Percentiles rank a stretch among this genome's conserved stretches.
phyloP scores from a whole-genome alignment of 1,284 basidiomycete genomes.

The Singerocomus rubriflavus region DNA sequence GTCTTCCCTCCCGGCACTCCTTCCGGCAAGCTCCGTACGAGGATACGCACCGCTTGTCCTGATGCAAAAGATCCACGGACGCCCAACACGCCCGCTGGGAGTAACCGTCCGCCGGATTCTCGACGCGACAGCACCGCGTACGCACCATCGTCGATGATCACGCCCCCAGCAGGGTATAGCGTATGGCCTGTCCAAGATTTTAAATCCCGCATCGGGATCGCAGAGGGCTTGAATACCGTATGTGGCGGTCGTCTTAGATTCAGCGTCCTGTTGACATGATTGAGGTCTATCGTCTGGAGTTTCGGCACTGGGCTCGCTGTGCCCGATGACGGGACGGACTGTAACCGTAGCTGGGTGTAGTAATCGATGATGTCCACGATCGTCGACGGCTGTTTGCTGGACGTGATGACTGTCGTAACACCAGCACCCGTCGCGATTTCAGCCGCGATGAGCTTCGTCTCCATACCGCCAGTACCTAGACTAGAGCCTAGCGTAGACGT shows the following conservation, averaged over 20 bases:
- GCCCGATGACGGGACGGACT: conserved; percentile 37
- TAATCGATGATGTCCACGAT: conserved; percentile 84
- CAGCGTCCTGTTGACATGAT: conserved; percentile 23
- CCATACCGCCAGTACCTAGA: conserved; percentile 98
- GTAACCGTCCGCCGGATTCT: conserved; percentile 85
- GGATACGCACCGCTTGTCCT: conserved; percentile 89
- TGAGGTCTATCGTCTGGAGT: conserved; percentile 28
- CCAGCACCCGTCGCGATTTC: conserved; percentile 96
- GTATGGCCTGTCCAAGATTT: conserved; percentile 97
- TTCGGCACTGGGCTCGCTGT: conserved; percentile 37
- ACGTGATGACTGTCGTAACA: conserved; percentile 90
- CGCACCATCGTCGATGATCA: conserved; percentile 89
- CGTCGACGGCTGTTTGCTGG: conserved; percentile 75
- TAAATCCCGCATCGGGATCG: conserved; percentile 79
- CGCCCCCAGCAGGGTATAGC: conserved; percentile 80
- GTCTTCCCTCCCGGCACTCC: conserved; percentile 24
- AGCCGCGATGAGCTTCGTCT: conserved; percentile 97
- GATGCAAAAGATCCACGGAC: conserved; percentile 90
- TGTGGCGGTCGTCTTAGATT: conserved; percentile 62
- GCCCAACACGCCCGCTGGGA: conserved; percentile 87
- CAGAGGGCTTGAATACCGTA: conserved; percentile 82
- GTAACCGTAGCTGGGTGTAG: conserved; percentile 45
- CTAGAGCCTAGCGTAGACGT: conserved; percentile 90
- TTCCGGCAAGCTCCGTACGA: conserved; percentile 50
- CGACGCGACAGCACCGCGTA: conserved; percentile 80